These are phyloP conservation scores for Citrus unshiu DNA, from an alignment of 345 rosid species.

Conservation along the genomic window DNA sequence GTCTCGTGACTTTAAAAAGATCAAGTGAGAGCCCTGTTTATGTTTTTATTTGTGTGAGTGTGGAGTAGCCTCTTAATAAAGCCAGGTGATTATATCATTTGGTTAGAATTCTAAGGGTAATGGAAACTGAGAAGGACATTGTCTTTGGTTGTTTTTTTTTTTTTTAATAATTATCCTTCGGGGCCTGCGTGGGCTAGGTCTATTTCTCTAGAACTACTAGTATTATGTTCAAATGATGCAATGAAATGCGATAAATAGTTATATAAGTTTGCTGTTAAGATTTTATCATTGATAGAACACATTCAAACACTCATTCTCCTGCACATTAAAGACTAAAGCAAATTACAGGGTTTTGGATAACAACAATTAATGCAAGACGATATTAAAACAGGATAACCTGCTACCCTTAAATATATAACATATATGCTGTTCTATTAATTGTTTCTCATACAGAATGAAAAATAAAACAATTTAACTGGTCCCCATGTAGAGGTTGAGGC, in stretches of 20 bases:
- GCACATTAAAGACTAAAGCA: neutral
- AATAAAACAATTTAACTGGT: conserved; percentile 34
- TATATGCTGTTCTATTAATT: conserved; percentile 18
- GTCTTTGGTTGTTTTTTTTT: conserved; percentile 7
- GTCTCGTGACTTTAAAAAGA: conserved; percentile 81
- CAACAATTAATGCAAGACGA: neutral
- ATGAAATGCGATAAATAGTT: conserved; percentile 7
- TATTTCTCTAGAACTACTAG: conserved; percentile 42
- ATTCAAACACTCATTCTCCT: neutral
- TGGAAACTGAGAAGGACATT: conserved; percentile 56
- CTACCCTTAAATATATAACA: conserved; percentile 26
- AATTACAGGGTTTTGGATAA: neutral
- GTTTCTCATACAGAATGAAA: neutral
- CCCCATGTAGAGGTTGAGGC: conserved; percentile 38
- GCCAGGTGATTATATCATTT: conserved; percentile 21
- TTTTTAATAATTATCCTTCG: conserved; percentile 10
- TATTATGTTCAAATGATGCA: conserved; percentile 4
- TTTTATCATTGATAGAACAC: neutral
- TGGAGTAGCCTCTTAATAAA: neutral
- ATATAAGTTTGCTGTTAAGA: neutral
- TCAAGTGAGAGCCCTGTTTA: conserved; percentile 14
- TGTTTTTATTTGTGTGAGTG: neutral
- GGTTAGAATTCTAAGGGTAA: conserved; percentile 23
- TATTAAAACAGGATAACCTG: conserved; percentile 7
- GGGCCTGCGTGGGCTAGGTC: conserved; percentile 11